Evolutionary conservation across 306 rosid species (phyloP).

Genomic region (Sechiopsis laciniata): DNA sequence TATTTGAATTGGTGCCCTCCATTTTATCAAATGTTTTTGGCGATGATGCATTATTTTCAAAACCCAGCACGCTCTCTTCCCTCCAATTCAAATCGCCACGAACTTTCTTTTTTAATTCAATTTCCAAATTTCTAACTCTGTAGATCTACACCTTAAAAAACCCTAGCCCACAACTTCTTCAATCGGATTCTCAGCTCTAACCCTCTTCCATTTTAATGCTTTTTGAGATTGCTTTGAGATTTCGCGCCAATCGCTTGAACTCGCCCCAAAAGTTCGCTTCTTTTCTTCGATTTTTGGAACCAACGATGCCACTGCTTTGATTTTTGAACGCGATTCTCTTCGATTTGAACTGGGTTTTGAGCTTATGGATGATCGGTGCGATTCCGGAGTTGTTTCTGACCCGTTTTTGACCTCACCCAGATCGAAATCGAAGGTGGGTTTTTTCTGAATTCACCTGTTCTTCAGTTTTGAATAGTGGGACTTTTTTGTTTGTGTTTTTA

Average conservation of each 20-base stretch:
- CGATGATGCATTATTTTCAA: constrained; percentile 7
- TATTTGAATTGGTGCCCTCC: constrained; percentile 3
- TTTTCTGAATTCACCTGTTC: neutral
- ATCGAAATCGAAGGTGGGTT: constrained; percentile 17
- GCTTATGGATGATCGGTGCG: constrained; percentile 22
- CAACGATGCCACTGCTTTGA: neutral
- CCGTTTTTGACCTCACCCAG: neutral
- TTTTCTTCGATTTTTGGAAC: neutral
- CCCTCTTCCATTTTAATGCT: constrained; percentile 2
- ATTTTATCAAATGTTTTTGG: constrained; percentile 4
- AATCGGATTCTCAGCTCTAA: constrained; percentile 3
- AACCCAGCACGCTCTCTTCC: constrained; percentile 19
- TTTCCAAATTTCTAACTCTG: neutral
- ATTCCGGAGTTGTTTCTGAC: constrained; percentile 12
- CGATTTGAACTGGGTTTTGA: neutral
- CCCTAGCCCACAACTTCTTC: neutral
- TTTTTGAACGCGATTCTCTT: neutral
- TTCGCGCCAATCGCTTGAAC: constrained; percentile 12
- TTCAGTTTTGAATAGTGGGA: neutral
- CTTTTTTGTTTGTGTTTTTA: neutral
- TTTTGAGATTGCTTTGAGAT: neutral
- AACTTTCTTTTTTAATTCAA: neutral
- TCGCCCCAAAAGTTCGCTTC: constrained; percentile 7
- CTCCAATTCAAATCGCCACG: constrained; percentile 14
- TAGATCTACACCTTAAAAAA: constrained; percentile 5